Conservation (phyloP, 345 rosid species). For the Brassica rapa region DNA sequence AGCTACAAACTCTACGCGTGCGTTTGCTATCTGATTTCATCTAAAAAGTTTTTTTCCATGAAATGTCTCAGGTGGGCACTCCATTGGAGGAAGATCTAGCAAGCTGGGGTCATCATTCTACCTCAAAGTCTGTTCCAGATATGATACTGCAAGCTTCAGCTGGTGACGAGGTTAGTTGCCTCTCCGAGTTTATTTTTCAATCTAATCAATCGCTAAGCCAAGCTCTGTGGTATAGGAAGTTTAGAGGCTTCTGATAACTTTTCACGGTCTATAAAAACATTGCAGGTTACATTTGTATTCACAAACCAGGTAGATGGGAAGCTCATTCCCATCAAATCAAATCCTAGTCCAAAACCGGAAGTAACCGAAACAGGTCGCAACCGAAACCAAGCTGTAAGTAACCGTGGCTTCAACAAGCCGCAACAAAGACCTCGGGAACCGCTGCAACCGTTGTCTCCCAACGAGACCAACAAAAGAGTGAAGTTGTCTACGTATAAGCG, state of each 20-base stretch:
- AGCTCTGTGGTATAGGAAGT: background rate
- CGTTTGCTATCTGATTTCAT: constrained; percentile 9
- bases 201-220: background rate
- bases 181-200: background rate
- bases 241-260: constrained; percentile 6
- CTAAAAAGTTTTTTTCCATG: background rate
- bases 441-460: constrained; percentile 35
- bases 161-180: constrained; percentile 72
- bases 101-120: constrained; percentile 92
- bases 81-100: constrained; percentile 89
- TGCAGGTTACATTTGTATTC: constrained; percentile 86
- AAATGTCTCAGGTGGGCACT: constrained; percentile 66
- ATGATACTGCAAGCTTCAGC: constrained; percentile 84
- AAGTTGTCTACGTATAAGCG: constrained; percentile 41
- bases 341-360: constrained; percentile 40
- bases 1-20: constrained; percentile 9
- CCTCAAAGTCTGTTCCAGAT: constrained; percentile 77
- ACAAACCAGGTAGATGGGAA: constrained; percentile 94
- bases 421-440: constrained; percentile 46
- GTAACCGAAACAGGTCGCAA: constrained; percentile 24
- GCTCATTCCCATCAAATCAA: constrained; percentile 79
- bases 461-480: constrained; percentile 26
- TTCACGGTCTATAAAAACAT: constrained; percentile 10
- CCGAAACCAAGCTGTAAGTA: constrained; percentile 38
- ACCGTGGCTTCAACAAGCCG: constrained; percentile 39